Evolutionary conservation across 768 basidiomycete species (phyloP).

Genomic region (Mycena filopes): DNA sequence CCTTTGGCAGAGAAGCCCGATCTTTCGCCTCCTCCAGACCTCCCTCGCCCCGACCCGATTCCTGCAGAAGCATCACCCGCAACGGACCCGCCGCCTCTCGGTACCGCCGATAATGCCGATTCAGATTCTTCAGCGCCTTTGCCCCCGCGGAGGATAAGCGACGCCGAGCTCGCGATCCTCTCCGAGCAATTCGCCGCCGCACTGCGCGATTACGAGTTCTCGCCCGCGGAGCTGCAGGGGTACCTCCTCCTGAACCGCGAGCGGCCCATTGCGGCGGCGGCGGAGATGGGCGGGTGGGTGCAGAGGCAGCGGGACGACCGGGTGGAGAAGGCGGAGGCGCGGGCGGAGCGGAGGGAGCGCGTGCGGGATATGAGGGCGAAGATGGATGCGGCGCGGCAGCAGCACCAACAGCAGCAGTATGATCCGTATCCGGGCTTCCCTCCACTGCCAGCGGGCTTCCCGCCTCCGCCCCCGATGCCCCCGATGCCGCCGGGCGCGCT

Average conservation of each 20-base stretch:
- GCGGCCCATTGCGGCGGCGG: slow-evolving; percentile 48
- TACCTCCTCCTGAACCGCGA: slow-evolving; percentile 62
- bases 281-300: slow-evolving; percentile 52
- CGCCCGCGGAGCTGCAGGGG: slow-evolving; percentile 71
- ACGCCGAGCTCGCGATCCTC: slow-evolving; percentile 40
- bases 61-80: no score
- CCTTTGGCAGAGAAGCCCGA: no score
- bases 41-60: neutral
- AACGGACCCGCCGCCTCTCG: neutral
- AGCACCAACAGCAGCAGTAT: slow-evolving; percentile 24
- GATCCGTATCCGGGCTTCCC: slow-evolving; percentile 21
- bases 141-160: neutral
- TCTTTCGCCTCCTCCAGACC: neutral
- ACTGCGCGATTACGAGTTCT: slow-evolving; percentile 62
- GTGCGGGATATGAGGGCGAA: slow-evolving; percentile 16
- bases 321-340: slow-evolving; percentile 19
- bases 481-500: neutral
- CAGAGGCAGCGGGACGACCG: slow-evolving; percentile 40
- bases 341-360: slow-evolving; percentile 28
- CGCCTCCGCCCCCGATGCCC: neutral
- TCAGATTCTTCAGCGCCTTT: neutral
- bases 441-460: neutral
- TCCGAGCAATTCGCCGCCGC: slow-evolving; percentile 52
- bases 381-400: slow-evolving; percentile 25
- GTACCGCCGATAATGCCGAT: neutral